These are phyloP conservation scores for Melanomma pulvis-pyrius DNA, from an alignment of 495 filamentous ascomycete genomes.

Conservation along the genomic window DNA sequence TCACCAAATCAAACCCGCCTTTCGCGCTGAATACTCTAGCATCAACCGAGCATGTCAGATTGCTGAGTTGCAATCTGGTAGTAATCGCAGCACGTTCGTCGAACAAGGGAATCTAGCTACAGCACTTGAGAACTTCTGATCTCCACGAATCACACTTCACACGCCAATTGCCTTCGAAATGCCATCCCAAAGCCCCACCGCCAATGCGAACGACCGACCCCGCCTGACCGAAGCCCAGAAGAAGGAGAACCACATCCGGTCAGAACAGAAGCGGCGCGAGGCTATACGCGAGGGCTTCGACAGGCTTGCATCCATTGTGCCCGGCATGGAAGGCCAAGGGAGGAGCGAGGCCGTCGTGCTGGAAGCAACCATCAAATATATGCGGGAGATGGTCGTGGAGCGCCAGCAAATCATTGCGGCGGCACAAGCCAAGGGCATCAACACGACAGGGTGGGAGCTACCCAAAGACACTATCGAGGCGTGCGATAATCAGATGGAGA, in stretches of 20 bases:
- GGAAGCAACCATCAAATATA: constrained; percentile 72
- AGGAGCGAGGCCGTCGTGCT: constrained; percentile 85
- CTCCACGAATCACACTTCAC: neutral
- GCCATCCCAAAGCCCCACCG: constrained; percentile 28
- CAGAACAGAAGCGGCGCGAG: constrained; percentile 85
- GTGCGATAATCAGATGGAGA: constrained; percentile 12
- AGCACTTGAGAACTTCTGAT: too few relatives aligned
- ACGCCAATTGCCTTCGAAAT: too few relatives aligned
- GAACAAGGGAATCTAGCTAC: too few relatives aligned
- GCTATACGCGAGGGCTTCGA: constrained; percentile 89
- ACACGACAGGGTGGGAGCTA: constrained; percentile 25
- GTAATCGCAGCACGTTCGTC: too few relatives aligned
- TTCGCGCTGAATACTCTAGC: too few relatives aligned
- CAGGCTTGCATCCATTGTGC: constrained; percentile 77
- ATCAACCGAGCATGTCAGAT: too few relatives aligned
- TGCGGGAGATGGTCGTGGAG: constrained; percentile 60
- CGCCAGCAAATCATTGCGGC: constrained; percentile 16
- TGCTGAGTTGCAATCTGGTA: too few relatives aligned
- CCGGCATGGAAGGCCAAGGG: constrained; percentile 79
- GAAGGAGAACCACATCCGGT: constrained; percentile 87
- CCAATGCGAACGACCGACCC: constrained; percentile 58
- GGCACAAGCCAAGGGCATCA: constrained; percentile 19
- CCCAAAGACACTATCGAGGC: constrained; percentile 13
- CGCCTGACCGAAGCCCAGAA: constrained; percentile 83
- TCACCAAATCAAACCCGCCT: too few relatives aligned